Conservation (phyloP, 106 monocot genomes). For the Acorus calamus region DNA sequence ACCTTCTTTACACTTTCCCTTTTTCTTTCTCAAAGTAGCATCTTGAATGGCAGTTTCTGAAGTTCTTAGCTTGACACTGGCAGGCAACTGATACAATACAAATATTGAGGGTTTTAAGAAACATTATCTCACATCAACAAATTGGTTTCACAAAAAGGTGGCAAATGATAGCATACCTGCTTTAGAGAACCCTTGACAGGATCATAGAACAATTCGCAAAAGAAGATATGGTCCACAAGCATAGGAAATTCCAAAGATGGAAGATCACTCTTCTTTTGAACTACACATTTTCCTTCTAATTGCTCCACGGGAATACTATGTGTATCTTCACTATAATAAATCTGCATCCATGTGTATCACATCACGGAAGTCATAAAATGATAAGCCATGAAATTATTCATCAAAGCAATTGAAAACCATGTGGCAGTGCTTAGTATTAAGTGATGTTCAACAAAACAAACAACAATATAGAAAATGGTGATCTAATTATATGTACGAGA, state of each 20-base stretch:
- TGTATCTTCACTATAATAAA: constrained; percentile 82
- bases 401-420: no score
- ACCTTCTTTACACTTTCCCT: constrained; percentile 70
- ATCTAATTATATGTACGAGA: neutral
- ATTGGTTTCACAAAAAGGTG: neutral
- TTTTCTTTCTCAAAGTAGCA: constrained; percentile 35
- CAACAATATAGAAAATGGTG: constrained; percentile 2
- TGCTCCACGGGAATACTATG: constrained; percentile 45
- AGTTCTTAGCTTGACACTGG: constrained; percentile 43
- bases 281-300: constrained; percentile 79
- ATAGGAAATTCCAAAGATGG: constrained; percentile 51
- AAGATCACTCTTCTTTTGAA: constrained; percentile 56
- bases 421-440: no score
- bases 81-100: constrained; percentile 45
- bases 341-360: constrained; percentile 17
- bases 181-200: constrained; percentile 59
- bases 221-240: constrained; percentile 63
- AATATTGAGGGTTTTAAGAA: constrained; percentile 9
- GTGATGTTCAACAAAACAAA: no score
- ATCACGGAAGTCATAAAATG: constrained; percentile 6
- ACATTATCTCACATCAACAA: neutral
- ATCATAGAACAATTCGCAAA: constrained; percentile 83
- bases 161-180: constrained; percentile 44
- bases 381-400: neutral
- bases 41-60: constrained; percentile 10